Evolutionary conservation across 2,329 filamentous ascomycete species (phyloP).

Genomic region (Lachnellula suecica): DNA sequence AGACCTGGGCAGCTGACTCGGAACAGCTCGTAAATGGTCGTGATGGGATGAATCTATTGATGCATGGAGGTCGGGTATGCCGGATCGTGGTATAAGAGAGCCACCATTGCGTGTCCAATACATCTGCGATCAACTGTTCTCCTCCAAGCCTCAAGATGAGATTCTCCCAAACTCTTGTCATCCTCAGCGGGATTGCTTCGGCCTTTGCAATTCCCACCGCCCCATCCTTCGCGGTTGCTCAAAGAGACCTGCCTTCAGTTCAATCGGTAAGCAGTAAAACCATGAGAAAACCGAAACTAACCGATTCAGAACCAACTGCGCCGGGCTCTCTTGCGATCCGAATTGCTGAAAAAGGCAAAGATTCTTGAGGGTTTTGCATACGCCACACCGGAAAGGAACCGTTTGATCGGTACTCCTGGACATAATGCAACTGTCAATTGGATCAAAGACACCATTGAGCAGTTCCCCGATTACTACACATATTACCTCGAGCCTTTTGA

Average conservation of each 20-base stretch:
- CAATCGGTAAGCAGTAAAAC: conserved; percentile 16
- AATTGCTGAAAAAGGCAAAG: conserved; percentile 15
- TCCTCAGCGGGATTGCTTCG: background rate
- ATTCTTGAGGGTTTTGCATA: conserved; percentile 17
- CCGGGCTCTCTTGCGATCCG: conserved; percentile 9
- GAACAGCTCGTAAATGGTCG: background rate
- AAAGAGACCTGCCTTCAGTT: conserved; percentile 16
- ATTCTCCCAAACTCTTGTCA: conserved; percentile 2
- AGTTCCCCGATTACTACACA: conserved; percentile 33
- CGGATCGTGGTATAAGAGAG: no score
- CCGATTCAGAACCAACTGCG: conserved; percentile 18
- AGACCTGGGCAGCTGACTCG: background rate
- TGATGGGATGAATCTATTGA: no score
- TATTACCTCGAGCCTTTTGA: conserved; percentile 46
- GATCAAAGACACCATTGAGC: conserved; percentile 39
- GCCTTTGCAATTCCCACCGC: conserved; percentile 1
- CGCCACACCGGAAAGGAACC: conserved; percentile 12
- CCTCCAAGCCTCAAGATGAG: conserved; percentile 5
- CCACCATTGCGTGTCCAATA: no score
- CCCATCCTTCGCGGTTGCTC: conserved; percentile 1
- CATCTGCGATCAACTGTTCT: background rate
- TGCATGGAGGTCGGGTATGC: no score
- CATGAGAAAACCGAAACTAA: background rate
- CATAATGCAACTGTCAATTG: conserved; percentile 46
- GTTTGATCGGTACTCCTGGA: conserved; percentile 17